Percentiles rank a stretch among this genome's conserved stretches.
These are phyloP conservation scores for Larix kaempferi DNA, from an alignment of 75 land plant species.

Conservation along the genomic window DNA sequence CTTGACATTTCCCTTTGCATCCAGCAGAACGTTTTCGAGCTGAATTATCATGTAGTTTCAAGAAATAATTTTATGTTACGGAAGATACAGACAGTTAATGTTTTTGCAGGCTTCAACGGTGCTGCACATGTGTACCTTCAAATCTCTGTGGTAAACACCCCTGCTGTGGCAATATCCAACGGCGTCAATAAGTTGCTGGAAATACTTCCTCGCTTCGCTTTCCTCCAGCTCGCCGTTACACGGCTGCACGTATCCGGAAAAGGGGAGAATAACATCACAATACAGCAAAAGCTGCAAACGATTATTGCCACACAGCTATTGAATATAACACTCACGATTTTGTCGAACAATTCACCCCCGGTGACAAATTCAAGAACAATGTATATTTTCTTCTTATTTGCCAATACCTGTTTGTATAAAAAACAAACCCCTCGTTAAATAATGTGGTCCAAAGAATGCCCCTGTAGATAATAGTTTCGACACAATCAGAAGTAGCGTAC, in stretches of 20 bases:
- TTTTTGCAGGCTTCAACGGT: too few relatives aligned
- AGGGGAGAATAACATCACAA: background rate
- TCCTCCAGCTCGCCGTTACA: constrained; percentile 44
- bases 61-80: too few relatives aligned
- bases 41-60: constrained; percentile 2
- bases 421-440: too few relatives aligned
- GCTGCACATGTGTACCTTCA: constrained; percentile 41
- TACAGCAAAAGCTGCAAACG: background rate
- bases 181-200: constrained; percentile 74
- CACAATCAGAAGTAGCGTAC: constrained; percentile 15
- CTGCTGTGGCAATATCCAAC: constrained; percentile 68
- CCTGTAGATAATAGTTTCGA: too few relatives aligned
- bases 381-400: constrained; percentile 82
- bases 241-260: constrained; percentile 17
- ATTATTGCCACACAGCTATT: background rate
- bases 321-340: constrained; percentile 46
- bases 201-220: constrained; percentile 48
- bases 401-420: constrained; percentile 49
- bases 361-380: constrained; percentile 72
- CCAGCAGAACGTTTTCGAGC: constrained; percentile 75
- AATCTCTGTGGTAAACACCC: constrained; percentile 76
- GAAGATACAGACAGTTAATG: too few relatives aligned
- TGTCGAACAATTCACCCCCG: constrained; percentile 80
- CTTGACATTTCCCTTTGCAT: constrained; percentile 63
- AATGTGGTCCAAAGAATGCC: too few relatives aligned